These are phyloP conservation scores for Calonectria pseudoreteaudii DNA, from an alignment of 2,329 filamentous ascomycete genomes.

Conservation along the genomic window DNA sequence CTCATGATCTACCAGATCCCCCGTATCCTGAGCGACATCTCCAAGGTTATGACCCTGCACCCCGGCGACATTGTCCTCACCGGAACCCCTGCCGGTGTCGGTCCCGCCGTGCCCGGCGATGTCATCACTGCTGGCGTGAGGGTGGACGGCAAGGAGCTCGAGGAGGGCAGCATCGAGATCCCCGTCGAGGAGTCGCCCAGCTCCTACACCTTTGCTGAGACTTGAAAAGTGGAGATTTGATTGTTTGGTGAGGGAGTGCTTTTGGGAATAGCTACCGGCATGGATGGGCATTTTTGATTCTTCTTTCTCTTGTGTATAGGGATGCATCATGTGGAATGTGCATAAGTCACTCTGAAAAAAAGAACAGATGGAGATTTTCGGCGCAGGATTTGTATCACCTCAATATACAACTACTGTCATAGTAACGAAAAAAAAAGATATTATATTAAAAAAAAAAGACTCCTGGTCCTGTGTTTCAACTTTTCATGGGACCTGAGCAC, in stretches of 20 bases:
- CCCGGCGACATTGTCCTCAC: slow-evolving; percentile 93
- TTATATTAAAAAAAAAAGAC: background rate
- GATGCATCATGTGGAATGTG: slow-evolving; percentile 1
- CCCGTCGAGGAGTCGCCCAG: slow-evolving; percentile 82
- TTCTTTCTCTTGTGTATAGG: background rate
- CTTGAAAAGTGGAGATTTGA: slow-evolving; percentile 54
- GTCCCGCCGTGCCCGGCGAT: slow-evolving; percentile 86
- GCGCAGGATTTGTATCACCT: slow-evolving; percentile 6
- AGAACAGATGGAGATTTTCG: slow-evolving; percentile 3
- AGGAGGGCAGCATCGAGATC: slow-evolving; percentile 88
- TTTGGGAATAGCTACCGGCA: slow-evolving; percentile 7
- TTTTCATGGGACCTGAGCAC: no score
- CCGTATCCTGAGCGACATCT: slow-evolving; percentile 89
- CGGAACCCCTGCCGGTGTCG: slow-evolving; percentile 97
- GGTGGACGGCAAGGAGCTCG: slow-evolving; percentile 83
- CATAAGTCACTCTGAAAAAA: background rate
- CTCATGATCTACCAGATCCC: slow-evolving; percentile 96
- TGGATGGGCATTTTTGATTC: background rate
- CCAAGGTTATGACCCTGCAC: slow-evolving; percentile 92
- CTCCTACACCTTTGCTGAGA: slow-evolving; percentile 82
- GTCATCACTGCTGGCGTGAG: slow-evolving; percentile 86
- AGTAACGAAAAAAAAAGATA: background rate
- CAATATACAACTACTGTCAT: slow-evolving; percentile 20
- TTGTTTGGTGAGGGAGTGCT: background rate
- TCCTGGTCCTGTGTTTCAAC: background rate